Percentiles rank a stretch among this genome's conserved stretches.
phyloP scores from a whole-genome alignment of 768 basidiomycete species.

The Pleurotus platypus region DNA sequence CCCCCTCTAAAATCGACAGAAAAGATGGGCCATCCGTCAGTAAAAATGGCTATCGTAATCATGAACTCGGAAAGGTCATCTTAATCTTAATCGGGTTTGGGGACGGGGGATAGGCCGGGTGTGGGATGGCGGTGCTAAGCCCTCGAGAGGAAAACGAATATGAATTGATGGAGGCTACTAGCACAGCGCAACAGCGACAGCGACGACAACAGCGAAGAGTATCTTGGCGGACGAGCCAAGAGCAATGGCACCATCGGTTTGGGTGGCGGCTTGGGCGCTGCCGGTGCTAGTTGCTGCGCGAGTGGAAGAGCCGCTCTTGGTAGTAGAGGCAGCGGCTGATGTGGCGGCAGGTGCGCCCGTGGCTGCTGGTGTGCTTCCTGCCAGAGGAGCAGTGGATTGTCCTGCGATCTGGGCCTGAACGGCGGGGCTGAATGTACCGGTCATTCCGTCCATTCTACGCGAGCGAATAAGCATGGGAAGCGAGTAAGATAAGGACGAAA shows the following conservation, averaged over 20 bases:
- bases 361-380: slow-evolving; percentile 29
- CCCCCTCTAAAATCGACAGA: background rate
- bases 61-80: background rate
- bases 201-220: background rate
- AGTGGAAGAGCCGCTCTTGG: slow-evolving; percentile 11
- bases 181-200: slow-evolving; percentile 7
- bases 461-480: background rate
- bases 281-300: background rate
- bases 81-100: background rate
- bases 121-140: background rate
- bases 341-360: slow-evolving; percentile 19
- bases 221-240: background rate
- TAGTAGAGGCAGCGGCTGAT: slow-evolving; percentile 14
- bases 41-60: background rate
- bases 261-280: background rate
- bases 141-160: background rate
- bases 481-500: background rate
- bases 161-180: background rate
- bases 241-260: slow-evolving; percentile 4
- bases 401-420: slow-evolving; percentile 59
- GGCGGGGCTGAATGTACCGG: slow-evolving; percentile 58
- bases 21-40: background rate
- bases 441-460: slow-evolving; percentile 63
- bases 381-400: slow-evolving; percentile 54
- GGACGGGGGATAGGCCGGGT: slow-evolving; percentile 2